These are phyloP conservation scores for Colletotrichum gloeosporioides DNA, from an alignment of 2,329 filamentous ascomycete genomes.

Conservation along the genomic window DNA sequence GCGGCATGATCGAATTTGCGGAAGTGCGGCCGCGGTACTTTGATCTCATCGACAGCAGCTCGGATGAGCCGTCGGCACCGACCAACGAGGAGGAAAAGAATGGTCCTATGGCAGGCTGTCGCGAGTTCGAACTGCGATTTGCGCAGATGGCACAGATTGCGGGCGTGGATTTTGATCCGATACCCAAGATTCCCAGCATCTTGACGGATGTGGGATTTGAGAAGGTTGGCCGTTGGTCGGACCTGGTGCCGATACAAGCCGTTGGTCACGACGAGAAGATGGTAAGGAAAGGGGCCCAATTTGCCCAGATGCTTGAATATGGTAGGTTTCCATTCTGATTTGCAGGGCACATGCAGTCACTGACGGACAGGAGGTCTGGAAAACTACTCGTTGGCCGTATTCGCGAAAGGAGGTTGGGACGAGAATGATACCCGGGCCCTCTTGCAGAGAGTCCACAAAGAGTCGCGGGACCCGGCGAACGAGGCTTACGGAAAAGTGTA, in stretches of 20 bases:
- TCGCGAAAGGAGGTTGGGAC: conserved; percentile 34
- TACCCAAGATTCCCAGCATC: conserved; percentile 37
- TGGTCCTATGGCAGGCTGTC: conserved; percentile 28
- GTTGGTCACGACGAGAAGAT: conserved; percentile 45
- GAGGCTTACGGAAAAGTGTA: conserved; percentile 37
- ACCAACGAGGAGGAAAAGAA: conserved; percentile 20
- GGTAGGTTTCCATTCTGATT: conserved; percentile 29
- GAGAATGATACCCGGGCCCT: conserved; percentile 35
- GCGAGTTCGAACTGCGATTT: conserved; percentile 39
- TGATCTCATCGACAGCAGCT: conserved; percentile 40
- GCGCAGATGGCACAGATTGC: conserved; percentile 29
- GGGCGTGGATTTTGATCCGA: conserved; percentile 45
- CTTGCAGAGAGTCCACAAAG: conserved; percentile 34
- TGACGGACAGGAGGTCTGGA: conserved; percentile 24
- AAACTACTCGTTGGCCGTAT: conserved; percentile 37
- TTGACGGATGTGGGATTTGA: conserved; percentile 45
- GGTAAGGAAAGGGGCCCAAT: conserved; percentile 38
- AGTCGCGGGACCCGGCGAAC: conserved; percentile 32
- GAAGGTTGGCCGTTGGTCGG: conserved; percentile 41
- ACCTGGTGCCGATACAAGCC: conserved; percentile 45
- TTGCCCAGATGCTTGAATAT: conserved; percentile 40
- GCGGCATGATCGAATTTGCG: conserved; percentile 49
- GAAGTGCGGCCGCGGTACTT: conserved; percentile 46
- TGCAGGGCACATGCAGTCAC: background rate
- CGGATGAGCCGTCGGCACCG: conserved; percentile 27